Conservation (phyloP, 1,284 basidiomycete genomes). For the Ceratobasidium sp. region DNA sequence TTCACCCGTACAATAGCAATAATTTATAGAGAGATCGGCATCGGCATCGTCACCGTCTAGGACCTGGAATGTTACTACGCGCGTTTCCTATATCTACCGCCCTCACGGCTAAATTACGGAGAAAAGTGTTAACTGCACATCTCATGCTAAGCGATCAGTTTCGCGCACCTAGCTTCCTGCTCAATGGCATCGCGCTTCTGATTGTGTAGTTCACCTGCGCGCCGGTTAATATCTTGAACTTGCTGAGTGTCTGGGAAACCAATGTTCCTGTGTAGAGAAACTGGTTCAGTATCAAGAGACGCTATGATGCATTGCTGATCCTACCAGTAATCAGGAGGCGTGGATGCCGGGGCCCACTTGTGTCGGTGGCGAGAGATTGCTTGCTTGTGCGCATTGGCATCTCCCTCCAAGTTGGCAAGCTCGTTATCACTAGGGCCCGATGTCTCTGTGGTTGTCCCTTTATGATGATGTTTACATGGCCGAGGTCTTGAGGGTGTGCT, state of each 20-base stretch:
- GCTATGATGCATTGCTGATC: background rate
- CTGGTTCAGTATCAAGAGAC: background rate
- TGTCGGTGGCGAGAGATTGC: conserved; percentile 80
- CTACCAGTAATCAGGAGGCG: conserved; percentile 83
- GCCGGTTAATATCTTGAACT: conserved; percentile 71
- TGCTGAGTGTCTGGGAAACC: conserved; percentile 87
- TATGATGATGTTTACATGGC: conserved; percentile 33
- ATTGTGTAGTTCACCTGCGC: conserved; percentile 72
- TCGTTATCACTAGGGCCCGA: background rate
- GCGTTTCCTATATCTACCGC: conserved; percentile 30
- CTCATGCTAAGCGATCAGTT: background rate
- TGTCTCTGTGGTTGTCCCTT: conserved; percentile 39
- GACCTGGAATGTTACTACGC: background rate
- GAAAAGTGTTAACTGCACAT: background rate
- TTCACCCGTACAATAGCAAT: background rate
- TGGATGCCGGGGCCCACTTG: conserved; percentile 70
- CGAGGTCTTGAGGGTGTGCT: conserved; percentile 29
- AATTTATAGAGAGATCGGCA: background rate
- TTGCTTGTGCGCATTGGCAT: conserved; percentile 66
- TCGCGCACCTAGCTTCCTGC: conserved; percentile 60
- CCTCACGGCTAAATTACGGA: conserved; percentile 6
- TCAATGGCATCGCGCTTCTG: conserved; percentile 65
- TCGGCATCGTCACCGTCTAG: background rate
- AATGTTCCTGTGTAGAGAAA: conserved; percentile 59
- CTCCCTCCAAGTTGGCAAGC: conserved; percentile 44